These are phyloP conservation scores for Hyaloscypha finlandica DNA, from an alignment of 495 filamentous ascomycete genomes.

Conservation along the genomic window DNA sequence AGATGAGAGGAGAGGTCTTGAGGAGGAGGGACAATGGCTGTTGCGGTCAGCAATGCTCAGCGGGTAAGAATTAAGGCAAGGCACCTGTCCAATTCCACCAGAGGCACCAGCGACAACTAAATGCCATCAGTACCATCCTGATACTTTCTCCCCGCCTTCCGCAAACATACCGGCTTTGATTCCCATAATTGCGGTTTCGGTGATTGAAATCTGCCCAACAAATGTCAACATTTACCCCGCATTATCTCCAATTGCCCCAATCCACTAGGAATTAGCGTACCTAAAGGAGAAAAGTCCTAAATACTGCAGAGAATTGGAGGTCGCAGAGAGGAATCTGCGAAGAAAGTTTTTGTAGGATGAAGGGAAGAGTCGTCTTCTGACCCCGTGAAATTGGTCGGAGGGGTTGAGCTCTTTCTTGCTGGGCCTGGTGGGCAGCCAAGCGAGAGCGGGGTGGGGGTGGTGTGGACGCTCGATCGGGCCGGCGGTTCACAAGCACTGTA, in stretches of 20 bases:
- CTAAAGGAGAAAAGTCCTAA: conserved; percentile 29
- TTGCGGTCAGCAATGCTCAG: conserved; percentile 34
- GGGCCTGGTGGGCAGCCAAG: conserved; percentile 2
- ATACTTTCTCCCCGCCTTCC: neutral
- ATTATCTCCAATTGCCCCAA: conserved; percentile 14
- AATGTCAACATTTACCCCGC: conserved; percentile 30
- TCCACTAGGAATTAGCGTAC: conserved; percentile 18
- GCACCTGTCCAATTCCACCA: conserved; percentile 97
- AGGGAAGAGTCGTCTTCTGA: conserved; percentile 29
- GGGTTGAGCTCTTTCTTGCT: conserved; percentile 23
- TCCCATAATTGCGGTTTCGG: conserved; percentile 60
- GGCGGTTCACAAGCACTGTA: conserved; percentile 4
- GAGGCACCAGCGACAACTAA: conserved; percentile 92
- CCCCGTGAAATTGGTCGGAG: conserved; percentile 19
- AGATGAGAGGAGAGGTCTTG: conserved; percentile 81
- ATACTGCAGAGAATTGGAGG: conserved; percentile 20
- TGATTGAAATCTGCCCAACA: conserved; percentile 19
- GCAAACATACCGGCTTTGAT: conserved; percentile 74
- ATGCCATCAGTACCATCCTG: conserved; percentile 35
- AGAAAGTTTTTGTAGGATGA: conserved; percentile 26
- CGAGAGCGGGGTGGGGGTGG: conserved; percentile 11
- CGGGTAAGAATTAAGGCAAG: conserved; percentile 4
- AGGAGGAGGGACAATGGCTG: conserved; percentile 95
- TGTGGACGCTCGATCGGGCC: neutral
- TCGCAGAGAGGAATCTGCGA: conserved; percentile 23